These are phyloP conservation scores for Ascochyta rabiei DNA, from an alignment of 2,329 filamentous ascomycete species.

Conservation along the genomic window DNA sequence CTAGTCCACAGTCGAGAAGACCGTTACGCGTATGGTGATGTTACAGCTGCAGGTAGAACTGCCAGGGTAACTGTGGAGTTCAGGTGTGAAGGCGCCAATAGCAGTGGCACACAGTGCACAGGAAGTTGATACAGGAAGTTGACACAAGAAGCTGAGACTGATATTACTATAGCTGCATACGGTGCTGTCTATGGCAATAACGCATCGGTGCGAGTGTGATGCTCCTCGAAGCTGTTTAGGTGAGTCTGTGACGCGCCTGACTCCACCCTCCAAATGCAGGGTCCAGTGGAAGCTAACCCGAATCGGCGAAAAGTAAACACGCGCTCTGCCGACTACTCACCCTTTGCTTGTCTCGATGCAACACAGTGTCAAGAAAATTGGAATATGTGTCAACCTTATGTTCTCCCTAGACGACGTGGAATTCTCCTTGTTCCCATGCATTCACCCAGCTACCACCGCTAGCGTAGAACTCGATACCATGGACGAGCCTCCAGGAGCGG, in stretches of 20 bases:
- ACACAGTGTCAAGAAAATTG: too few species aligned
- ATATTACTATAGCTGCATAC: background rate
- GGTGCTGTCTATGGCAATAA: background rate
- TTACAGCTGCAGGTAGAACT: background rate
- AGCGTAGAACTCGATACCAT: background rate
- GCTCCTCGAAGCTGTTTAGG: background rate
- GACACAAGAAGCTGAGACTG: background rate
- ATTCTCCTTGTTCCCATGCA: background rate
- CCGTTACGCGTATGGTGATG: background rate
- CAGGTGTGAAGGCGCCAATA: background rate
- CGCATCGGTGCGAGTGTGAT: background rate
- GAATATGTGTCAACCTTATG: too few species aligned
- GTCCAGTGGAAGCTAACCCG: background rate
- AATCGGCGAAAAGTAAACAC: background rate
- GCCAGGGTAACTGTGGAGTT: background rate
- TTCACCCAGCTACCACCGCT: background rate
- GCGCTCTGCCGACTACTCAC: too few species aligned
- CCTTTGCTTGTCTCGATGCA: too few species aligned
- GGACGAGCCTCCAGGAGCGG: background rate
- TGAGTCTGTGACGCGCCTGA: slow-evolving; percentile 12
- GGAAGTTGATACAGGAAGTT: background rate
- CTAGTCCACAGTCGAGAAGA: background rate
- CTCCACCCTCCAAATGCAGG: background rate
- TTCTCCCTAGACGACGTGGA: background rate
- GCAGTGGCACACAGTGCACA: background rate